phyloP scores from a whole-genome alignment of 2,329 filamentous ascomycete genomes.

The Fusarium sp. region DNA sequence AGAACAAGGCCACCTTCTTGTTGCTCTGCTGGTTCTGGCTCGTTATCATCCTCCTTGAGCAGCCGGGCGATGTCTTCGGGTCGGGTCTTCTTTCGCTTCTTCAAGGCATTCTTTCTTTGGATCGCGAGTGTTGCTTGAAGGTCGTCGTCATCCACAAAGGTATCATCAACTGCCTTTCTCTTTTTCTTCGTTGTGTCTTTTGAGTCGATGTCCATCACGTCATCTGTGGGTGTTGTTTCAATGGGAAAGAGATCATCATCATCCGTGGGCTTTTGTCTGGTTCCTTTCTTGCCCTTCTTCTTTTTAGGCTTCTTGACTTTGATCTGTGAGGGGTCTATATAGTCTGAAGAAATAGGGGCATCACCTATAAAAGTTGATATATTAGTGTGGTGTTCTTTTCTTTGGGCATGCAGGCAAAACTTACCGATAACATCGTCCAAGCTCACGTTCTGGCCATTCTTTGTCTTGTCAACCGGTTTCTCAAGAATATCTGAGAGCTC shows the following conservation, averaged over 20 bases:
- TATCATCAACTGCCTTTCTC: slow-evolving; percentile 71
- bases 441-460: slow-evolving; percentile 77
- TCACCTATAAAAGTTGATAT: slow-evolving; percentile 30
- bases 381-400: slow-evolving; percentile 16
- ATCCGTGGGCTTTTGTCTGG: slow-evolving; percentile 74
- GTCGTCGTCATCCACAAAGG: slow-evolving; percentile 90
- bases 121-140: slow-evolving; percentile 85
- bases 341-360: slow-evolving; percentile 74
- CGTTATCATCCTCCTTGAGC: slow-evolving; percentile 72
- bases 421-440: slow-evolving; percentile 78
- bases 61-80: slow-evolving; percentile 89
- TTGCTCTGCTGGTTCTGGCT: slow-evolving; percentile 55
- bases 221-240: slow-evolving; percentile 50
- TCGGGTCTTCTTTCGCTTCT: slow-evolving; percentile 88
- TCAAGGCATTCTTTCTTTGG: slow-evolving; percentile 85
- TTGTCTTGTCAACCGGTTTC: slow-evolving; percentile 63
- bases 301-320: slow-evolving; percentile 97
- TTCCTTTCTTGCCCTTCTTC: slow-evolving; percentile 85
- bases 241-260: slow-evolving; percentile 69
- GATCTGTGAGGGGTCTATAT: slow-evolving; percentile 84
- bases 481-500: slow-evolving; percentile 68
- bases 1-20: slow-evolving; percentile 78
- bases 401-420: slow-evolving; percentile 27
- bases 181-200: slow-evolving; percentile 64
- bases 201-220: slow-evolving; percentile 81